Base-by-base conservation (phyloP, 1,139 yeast genomes). In the Candida tetrigidarum region DNA sequence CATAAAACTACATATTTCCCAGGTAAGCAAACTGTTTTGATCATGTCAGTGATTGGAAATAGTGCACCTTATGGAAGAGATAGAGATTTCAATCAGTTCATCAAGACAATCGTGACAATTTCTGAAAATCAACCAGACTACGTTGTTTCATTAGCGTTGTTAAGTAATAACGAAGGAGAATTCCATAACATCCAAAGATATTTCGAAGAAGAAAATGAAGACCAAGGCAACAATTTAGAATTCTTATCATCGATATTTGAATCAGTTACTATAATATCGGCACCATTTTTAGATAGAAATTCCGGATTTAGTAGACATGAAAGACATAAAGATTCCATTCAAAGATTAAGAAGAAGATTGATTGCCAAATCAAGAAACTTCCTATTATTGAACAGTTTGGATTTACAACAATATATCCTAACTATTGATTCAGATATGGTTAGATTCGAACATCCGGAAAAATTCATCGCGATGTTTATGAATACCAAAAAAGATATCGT, bases 351-450 rank as follows among this genome's bases (percentile, higher is more conserved):
- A 45, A 53, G 75, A 42, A 56, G 71, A 43, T 56, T 58, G 29
- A 65, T 70, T 41, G 74, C 76, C 4, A 58, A 67, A 43, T 51
- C 67, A 20, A 55, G 76, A 42, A 71, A 71, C 51, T 70, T 68
- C 50, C 51, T 67, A n/a, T 40, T 71, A n/a, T 57, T 58, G 26
- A 53, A 61, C 41, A 53, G 64, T 2, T 54, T 69, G 38, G 53
- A 48, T 10, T 44, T 55, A 28, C 78, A 76, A 49, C 59, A 60
- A 35, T 70, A 67, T 49, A 62, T 78, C 1, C 47, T 78, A n/a
- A 76, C 71, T 45, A 47, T 78, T 15, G 82, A 78, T 52, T 60
- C 77, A 6, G 81, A 77, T 48, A 60, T 76, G 30, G 51, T 60
- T 26, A 48, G 54, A 27, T 50, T 73, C 23, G 63, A 66, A 7